A percentile compares a stretch with the other conserved stretches of the same genome.
Evolutionary conservation across 768 basidiomycete genomes (phyloP).

Genomic region (Rhizopogon roseolus): DNA sequence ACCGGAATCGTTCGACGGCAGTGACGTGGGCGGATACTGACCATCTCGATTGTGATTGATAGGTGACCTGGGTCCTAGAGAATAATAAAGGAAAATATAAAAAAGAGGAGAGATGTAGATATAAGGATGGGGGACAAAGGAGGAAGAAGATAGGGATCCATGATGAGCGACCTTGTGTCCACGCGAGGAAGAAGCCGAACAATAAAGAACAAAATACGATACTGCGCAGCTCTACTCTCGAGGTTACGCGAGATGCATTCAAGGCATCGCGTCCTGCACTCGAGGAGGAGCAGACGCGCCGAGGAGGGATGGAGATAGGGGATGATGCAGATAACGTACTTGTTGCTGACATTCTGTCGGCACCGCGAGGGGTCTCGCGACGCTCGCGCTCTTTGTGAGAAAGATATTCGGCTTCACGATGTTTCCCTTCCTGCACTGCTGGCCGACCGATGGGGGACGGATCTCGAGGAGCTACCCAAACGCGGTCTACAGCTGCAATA

Average conservation of each 20-base stretch:
- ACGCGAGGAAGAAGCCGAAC: constrained; percentile 33
- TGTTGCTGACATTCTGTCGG: constrained; percentile 31
- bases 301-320: constrained; percentile 29
- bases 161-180: constrained; percentile 38
- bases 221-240: constrained; percentile 37
- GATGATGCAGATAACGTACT: constrained; percentile 47
- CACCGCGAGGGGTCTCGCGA: constrained; percentile 22
- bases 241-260: constrained; percentile 40
- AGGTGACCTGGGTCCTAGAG: constrained; percentile 39
- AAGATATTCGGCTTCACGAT: constrained; percentile 18
- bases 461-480: constrained; percentile 13
- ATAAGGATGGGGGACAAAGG: constrained; percentile 25
- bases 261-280: constrained; percentile 28
- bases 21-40: constrained; percentile 15
- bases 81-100: constrained; percentile 27
- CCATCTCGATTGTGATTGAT: constrained; percentile 26
- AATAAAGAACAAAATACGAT: constrained; percentile 26
- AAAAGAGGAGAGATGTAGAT: constrained; percentile 22
- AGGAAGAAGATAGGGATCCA: constrained; percentile 30
- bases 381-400: constrained; percentile 12
- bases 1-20: constrained; percentile 13
- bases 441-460: constrained; percentile 5
- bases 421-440: constrained; percentile 19
- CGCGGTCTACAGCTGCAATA: constrained; percentile 20
- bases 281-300: constrained; percentile 34